Conservation (phyloP, 495 filamentous ascomycete genomes). For the Penicillium goetzii region DNA sequence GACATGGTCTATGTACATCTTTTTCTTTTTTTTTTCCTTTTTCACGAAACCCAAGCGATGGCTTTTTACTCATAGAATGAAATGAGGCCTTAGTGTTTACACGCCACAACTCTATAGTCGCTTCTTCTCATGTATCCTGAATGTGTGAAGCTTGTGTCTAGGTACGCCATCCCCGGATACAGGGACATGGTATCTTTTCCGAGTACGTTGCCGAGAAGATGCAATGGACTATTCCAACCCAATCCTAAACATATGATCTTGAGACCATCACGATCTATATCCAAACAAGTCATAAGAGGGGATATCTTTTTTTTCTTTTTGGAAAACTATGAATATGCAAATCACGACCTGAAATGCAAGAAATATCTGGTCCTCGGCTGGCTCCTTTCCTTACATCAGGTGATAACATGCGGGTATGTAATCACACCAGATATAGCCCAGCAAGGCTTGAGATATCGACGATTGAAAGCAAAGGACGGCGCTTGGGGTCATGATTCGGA, state of each 20-base stretch:
- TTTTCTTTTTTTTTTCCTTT: neutral
- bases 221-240: neutral
- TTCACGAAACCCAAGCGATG: conserved; percentile 22
- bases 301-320: conserved; percentile 15
- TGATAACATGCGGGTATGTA: conserved; percentile 23
- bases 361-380: conserved; percentile 16
- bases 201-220: neutral
- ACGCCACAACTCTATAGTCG: neutral
- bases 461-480: conserved; percentile 37
- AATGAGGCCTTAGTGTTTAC: neutral
- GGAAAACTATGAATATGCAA: conserved; percentile 19
- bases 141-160: neutral
- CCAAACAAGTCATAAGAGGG: neutral
- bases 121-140: neutral
- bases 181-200: neutral
- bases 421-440: conserved; percentile 16
- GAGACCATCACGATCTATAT: neutral
- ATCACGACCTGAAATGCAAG: conserved; percentile 28
- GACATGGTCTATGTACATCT: conserved; percentile 19
- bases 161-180: neutral
- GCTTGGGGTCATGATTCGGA: conserved; percentile 43
- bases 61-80: conserved; percentile 14
- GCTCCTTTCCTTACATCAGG: neutral
- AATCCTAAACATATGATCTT: neutral
- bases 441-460: conserved; percentile 27